Base-by-base conservation (phyloP, 768 basidiomycete genomes). In the Rhodocollybia butyracea region DNA sequence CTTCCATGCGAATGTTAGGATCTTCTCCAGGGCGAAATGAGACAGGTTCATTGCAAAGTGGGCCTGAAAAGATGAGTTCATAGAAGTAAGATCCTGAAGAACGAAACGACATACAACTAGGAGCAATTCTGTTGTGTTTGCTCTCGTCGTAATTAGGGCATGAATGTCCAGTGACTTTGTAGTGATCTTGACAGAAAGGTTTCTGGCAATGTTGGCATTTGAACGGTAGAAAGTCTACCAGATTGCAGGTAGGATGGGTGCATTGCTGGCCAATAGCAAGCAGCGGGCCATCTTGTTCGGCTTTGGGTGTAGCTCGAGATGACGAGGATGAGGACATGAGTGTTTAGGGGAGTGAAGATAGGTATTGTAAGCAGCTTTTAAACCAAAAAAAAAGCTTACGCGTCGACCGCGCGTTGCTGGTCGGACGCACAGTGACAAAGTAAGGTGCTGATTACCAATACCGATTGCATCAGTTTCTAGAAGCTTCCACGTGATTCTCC, bases 211-310 rank as follows among this genome's bases (percentile, higher is more conserved):
- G 89, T 47, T 89, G 85, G 67, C 91, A 94, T 70, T 86, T 88
- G 77, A 93, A 88, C 0, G 91, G 91, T 11, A 94, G 74, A 61
- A 92, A 93, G 74, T 94, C 91, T 64, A 92, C 79, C 59, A 89
- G 78, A 27, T 76, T 69, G 70, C 91, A 94, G 1, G 80, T 70
- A 0, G 79, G 66, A 48, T 82, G 76, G 13, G 86, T 82, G 70
- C 91, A 94, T 62, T 89, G 86, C 55, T 81, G 78, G 6, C 89
- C 89, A 60, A 93, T 68, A 38, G 73, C 69, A 56, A 93, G 79
- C 10, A 93, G 73, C 19, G 85, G 77, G n/a, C 71, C 60, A 53
- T 86, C 80, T 54, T 70, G 77, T 48, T 77, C 75, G 12, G 61
- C 53, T 39, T 59, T 59, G 53, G 62, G 60, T 30, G 51, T 34